These are phyloP conservation scores for Epichloe aotearoae DNA, from an alignment of 2,329 filamentous ascomycete species.

Conservation along the genomic window DNA sequence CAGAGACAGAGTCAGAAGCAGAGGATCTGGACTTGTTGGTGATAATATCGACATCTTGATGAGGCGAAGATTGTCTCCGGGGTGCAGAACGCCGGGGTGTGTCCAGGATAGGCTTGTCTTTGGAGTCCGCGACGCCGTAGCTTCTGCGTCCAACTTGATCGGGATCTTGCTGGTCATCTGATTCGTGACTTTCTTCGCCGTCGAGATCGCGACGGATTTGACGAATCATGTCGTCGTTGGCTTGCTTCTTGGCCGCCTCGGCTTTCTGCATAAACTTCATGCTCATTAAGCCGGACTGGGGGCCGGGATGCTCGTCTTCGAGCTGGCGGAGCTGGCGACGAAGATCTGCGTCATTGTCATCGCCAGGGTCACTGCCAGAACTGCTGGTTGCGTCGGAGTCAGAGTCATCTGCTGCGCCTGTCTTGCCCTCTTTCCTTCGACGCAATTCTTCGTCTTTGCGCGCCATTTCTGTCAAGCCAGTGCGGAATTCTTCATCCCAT, in stretches of 20 bases:
- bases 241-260: conserved; percentile 61
- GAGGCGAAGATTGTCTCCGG: conserved; percentile 16
- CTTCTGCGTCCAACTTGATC: conserved; percentile 55
- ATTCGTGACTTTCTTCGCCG: conserved; percentile 38
- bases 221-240: conserved; percentile 65
- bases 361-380: conserved; percentile 37
- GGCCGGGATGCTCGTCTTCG: conserved; percentile 34
- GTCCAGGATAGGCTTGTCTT: conserved; percentile 15
- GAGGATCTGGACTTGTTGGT: conserved; percentile 10
- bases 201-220: conserved; percentile 61
- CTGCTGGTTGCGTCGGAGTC: conserved; percentile 43
- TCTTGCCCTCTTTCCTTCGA: conserved; percentile 62
- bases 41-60: conserved; percentile 17
- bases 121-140: conserved; percentile 38
- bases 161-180: conserved; percentile 29
- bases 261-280: conserved; percentile 95
- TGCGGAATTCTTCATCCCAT: conserved; percentile 80
- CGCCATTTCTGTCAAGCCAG: conserved; percentile 68
- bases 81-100: conserved; percentile 14
- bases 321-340: conserved; percentile 31
- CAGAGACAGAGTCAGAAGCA: conserved; percentile 8
- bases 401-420: conserved; percentile 28
- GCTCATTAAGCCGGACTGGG: conserved; percentile 55
- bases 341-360: conserved; percentile 31
- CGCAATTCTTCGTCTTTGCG: conserved; percentile 71